Conservation (phyloP, 352 stramenopile species). For the Pythium sp. region DNA sequence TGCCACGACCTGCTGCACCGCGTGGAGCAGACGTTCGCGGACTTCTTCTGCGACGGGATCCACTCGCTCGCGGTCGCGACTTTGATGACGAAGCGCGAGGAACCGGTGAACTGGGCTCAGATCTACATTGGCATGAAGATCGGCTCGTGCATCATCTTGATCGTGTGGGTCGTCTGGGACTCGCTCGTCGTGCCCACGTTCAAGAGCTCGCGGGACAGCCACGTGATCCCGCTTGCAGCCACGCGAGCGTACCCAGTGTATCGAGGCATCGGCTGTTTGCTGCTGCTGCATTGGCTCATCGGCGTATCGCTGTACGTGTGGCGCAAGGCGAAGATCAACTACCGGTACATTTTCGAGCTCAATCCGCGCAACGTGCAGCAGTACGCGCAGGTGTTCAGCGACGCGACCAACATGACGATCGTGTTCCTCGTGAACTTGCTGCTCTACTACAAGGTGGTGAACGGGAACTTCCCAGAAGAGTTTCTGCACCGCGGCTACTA, state of each 20-base stretch:
- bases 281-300: slow-evolving; percentile 96
- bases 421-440: slow-evolving; percentile 94
- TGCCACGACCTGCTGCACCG: slow-evolving; percentile 46
- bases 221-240: slow-evolving; percentile 71
- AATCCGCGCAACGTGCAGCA: slow-evolving; percentile 81
- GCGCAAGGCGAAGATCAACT: slow-evolving; percentile 88
- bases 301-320: slow-evolving; percentile 91
- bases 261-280: slow-evolving; percentile 91
- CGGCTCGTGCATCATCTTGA: slow-evolving; percentile 70
- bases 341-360: slow-evolving; percentile 96
- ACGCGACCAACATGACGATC: slow-evolving; percentile 96
- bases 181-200: slow-evolving; percentile 81
- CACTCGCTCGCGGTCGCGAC: slow-evolving; percentile 63
- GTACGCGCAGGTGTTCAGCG: slow-evolving; percentile 92
- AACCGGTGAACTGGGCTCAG: slow-evolving; percentile 77
- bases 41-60: slow-evolving; percentile 77
- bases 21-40: slow-evolving; percentile 68
- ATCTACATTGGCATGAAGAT: slow-evolving; percentile 86
- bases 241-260: slow-evolving; percentile 93
- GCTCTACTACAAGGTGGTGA: slow-evolving; percentile 97
- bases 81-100: slow-evolving; percentile 75
- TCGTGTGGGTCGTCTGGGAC: slow-evolving; percentile 96
- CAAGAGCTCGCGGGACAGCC: slow-evolving; percentile 55
- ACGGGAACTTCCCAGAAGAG: slow-evolving; percentile 80
- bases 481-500: slow-evolving; percentile 88